Percentiles rank a stretch among this genome's conserved stretches.
These are phyloP conservation scores for Cystobasidiaceae sp. DNA, from an alignment of 1,284 basidiomycete species.

Conservation along the genomic window DNA sequence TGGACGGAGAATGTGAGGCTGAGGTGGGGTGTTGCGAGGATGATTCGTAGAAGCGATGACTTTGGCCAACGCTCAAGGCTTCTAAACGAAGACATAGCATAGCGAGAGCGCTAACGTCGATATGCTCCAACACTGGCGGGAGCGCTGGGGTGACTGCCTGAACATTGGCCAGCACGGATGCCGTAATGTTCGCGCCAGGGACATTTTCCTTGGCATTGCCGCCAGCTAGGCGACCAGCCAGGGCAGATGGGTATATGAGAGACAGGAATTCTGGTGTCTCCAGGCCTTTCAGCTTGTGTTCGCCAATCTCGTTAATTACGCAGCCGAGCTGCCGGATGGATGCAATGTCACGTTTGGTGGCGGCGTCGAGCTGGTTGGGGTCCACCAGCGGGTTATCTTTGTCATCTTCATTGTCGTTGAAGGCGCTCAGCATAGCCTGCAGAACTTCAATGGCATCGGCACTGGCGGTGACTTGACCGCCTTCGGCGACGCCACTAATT, in stretches of 20 bases:
- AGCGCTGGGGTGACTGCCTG: slow-evolving; percentile 42
- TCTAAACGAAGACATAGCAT: slow-evolving; percentile 76
- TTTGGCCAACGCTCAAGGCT: slow-evolving; percentile 62
- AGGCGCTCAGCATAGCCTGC: slow-evolving; percentile 13
- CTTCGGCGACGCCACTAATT: slow-evolving; percentile 75
- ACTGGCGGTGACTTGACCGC: slow-evolving; percentile 92
- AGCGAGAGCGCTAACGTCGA: slow-evolving; percentile 71
- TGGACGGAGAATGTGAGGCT: slow-evolving; percentile 53
- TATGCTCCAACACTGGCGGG: slow-evolving; percentile 62
- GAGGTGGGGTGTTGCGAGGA: slow-evolving; percentile 54
- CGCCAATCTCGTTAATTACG: slow-evolving; percentile 71
- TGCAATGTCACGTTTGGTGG: slow-evolving; percentile 44
- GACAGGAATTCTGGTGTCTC: slow-evolving; percentile 73
- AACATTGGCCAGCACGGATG: too few species aligned
- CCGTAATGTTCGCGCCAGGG: slow-evolving; percentile 24
- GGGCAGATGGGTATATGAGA: slow-evolving; percentile 70
- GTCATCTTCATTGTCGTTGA: slow-evolving; percentile 43
- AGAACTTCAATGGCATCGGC: slow-evolving; percentile 54
- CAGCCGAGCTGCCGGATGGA: slow-evolving; percentile 70
- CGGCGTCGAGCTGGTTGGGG: slow-evolving; percentile 37
- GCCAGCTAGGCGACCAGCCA: slow-evolving; percentile 61
- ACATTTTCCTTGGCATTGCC: slow-evolving; percentile 37
- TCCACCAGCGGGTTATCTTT: slow-evolving; percentile 17
- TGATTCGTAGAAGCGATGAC: slow-evolving; percentile 18
- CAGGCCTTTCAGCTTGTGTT: slow-evolving; percentile 87